These are phyloP conservation scores for Leccinum pachyderme DNA, from an alignment of 1,284 basidiomycete species.

Conservation along the genomic window DNA sequence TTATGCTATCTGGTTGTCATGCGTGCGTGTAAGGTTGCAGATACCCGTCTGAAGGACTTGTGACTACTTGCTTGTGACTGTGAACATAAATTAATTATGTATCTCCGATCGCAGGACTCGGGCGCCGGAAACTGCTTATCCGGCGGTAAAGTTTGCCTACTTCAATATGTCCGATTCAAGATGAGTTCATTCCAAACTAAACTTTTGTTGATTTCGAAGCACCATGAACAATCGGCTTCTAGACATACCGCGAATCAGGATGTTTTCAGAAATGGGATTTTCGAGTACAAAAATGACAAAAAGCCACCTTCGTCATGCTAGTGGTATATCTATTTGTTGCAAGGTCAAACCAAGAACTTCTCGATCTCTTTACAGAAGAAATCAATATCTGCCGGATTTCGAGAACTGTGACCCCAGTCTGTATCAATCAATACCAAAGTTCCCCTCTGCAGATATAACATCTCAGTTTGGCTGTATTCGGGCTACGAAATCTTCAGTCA, in stretches of 20 bases:
- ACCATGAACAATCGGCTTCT: neutral
- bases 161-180: neutral
- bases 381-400: constrained; percentile 5
- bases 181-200: neutral
- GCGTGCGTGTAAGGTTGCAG: neutral
- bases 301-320: no score
- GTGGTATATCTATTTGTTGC: neutral
- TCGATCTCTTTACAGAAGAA: constrained; percentile 11
- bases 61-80: neutral
- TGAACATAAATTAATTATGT: neutral
- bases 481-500: constrained; percentile 35
- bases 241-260: neutral
- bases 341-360: constrained; percentile 14
- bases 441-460: constrained; percentile 38
- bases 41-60: neutral
- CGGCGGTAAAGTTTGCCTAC: neutral
- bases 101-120: neutral
- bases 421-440: constrained; percentile 15
- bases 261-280: no score
- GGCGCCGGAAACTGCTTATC: neutral
- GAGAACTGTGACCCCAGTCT: constrained; percentile 17
- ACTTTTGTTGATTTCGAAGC: neutral
- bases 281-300: no score
- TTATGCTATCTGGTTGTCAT: constrained; percentile 1
- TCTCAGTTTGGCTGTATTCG: constrained; percentile 54